Base-by-base conservation (phyloP, 768 basidiomycete genomes). In the Xerocomus spinulosus region DNA sequence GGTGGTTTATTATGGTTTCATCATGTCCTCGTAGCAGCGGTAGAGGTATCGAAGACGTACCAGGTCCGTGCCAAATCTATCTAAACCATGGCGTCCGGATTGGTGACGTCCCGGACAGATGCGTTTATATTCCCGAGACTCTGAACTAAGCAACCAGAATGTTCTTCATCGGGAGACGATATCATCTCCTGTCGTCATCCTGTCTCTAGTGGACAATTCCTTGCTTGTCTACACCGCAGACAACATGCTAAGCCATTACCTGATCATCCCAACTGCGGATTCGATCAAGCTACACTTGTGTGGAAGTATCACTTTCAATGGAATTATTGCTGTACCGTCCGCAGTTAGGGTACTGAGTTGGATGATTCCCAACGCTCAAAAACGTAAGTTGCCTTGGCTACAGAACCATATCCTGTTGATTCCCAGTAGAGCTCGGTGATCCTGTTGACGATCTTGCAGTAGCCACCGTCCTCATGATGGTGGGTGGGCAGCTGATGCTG, bases 1-100 rank as follows among this genome's bases (percentile, higher is more conserved):
- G 96, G 96, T 8, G 96, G 96, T 3, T 62, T 99, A 57, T 64
- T 95, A 17, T 99, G 96, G 96, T 98, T 96, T 64, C 89, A 95
- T 52, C 93, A 95, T 62, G 88, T 97, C 9, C 74, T 99, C 45
- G 81, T 99, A 49, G 94, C 82, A 28, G 92, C 92, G 2, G 83
- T 92, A 20, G 95, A 97, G 60, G 76, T 83, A 14, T 78, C 82
- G 13, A 87, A 82, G 60, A 81, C 84, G 9, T 82, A 85, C 65
- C 86, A 89, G 78, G 90, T 83, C 37, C 17, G 70, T 70, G 53
- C 3, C 23, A 12, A 9, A 15, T 50, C 30, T 33, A 20, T 21
- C 36, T 17, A 15, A 18, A 24, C 28, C 20, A 42, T 14, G 20
- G 32, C 25, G 6, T 10, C 13, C 4, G 18, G 23, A 17, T 24